A percentile compares a stretch with the other conserved stretches of the same genome.
Evolutionary conservation across 2,329 filamentous ascomycete species (phyloP).

Genomic region (Cordyceps tenuipes): DNA sequence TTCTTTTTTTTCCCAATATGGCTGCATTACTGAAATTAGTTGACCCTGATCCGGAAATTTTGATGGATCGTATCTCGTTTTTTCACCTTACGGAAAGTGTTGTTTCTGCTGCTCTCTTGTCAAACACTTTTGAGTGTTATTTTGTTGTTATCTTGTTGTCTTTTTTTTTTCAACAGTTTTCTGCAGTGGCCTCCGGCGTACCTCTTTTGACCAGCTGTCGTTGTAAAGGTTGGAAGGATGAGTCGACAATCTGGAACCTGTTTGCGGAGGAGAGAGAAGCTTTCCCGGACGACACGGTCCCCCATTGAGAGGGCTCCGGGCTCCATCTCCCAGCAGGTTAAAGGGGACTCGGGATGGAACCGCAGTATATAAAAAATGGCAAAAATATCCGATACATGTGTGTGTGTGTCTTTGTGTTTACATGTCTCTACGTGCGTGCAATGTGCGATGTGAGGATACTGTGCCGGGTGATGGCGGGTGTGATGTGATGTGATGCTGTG

Average conservation of each 20-base stretch:
- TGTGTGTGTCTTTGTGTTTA: background rate
- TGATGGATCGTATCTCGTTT: slow-evolving; percentile 10
- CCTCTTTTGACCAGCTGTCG: slow-evolving; percentile 7
- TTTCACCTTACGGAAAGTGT: slow-evolving; percentile 22
- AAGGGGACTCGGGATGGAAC: slow-evolving; percentile 11
- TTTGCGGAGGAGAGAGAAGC: slow-evolving; percentile 7
- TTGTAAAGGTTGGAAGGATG: background rate
- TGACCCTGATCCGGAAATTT: slow-evolving; percentile 4
- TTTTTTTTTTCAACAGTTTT: slow-evolving; percentile 14
- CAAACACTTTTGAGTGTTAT: slow-evolving; percentile 5
- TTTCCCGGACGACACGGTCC: background rate
- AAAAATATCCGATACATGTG: slow-evolving; percentile 10
- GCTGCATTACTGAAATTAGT: slow-evolving; percentile 12
- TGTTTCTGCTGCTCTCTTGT: slow-evolving; percentile 18
- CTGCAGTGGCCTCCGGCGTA: slow-evolving; percentile 12
- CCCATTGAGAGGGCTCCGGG: slow-evolving; percentile 9
- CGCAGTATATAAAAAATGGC: slow-evolving; percentile 15
- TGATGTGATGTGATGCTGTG: background rate
- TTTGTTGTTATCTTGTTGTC: slow-evolving; percentile 1
- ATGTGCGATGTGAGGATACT: background rate
- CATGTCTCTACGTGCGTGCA: background rate
- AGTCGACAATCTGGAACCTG: slow-evolving; percentile 14
- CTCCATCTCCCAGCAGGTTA: slow-evolving; percentile 9
- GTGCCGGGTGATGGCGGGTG: background rate
- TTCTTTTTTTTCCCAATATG: slow-evolving; percentile 9